These are phyloP conservation scores for Cryptococcus sp. DNA, from an alignment of 1,284 basidiomycete species.

Conservation along the genomic window DNA sequence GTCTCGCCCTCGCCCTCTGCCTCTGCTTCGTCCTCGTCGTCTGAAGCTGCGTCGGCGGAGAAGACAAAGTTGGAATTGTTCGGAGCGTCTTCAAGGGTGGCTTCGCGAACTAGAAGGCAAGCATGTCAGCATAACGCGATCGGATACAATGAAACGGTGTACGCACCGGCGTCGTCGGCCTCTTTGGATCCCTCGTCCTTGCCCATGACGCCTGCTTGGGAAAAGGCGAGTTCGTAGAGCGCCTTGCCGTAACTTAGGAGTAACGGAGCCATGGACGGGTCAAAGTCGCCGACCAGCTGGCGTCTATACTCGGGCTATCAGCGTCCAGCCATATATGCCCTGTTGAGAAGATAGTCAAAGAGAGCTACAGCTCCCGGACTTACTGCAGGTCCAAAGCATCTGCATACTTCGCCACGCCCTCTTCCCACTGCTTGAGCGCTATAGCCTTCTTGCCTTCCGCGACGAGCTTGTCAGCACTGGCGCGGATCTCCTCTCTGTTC, in stretches of 20 bases:
- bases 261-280: conserved; percentile 75
- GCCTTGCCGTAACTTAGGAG: conserved; percentile 85
- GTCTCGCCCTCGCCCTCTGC: conserved; percentile 19
- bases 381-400: conserved; percentile 80
- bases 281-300: conserved; percentile 68
- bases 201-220: conserved; percentile 76
- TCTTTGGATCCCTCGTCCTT: conserved; percentile 62
- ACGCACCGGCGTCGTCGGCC: conserved; percentile 53
- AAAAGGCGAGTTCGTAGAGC: conserved; percentile 80
- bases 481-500: conserved; percentile 17
- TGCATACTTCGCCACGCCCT: conserved; percentile 80
- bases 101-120: conserved; percentile 11
- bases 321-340: neutral
- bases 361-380: conserved; percentile 27
- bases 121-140: conserved; percentile 3
- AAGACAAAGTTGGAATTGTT: conserved; percentile 36
- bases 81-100: conserved; percentile 13
- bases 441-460: conserved; percentile 63
- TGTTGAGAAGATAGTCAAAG: neutral
- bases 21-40: conserved; percentile 35
- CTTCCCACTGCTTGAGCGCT: conserved; percentile 81
- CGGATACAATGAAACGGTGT: neutral
- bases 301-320: conserved; percentile 58
- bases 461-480: conserved; percentile 38
- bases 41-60: conserved; percentile 37